phyloP scores from a whole-genome alignment of 2,329 filamentous ascomycete species.

The Elsinoe australis region DNA sequence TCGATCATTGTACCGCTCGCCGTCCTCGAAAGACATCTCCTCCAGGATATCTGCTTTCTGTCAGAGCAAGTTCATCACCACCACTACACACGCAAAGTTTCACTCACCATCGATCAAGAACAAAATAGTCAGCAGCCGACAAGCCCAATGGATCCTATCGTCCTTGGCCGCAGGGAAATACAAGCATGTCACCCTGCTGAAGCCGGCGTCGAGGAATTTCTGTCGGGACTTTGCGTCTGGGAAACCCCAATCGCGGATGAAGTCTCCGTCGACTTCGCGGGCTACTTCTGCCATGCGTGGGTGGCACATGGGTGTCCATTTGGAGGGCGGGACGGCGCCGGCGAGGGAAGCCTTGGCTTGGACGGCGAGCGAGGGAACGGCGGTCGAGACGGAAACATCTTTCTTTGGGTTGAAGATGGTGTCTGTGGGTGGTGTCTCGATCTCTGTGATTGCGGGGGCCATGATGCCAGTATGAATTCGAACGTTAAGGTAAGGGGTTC shows the following conservation, averaged over 20 bases:
- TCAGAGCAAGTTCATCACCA: not conserved
- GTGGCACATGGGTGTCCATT: not conserved
- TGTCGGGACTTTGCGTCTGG: not conserved
- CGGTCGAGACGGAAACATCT: too few relatives aligned
- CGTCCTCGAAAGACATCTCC: constrained; percentile 36
- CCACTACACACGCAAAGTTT: not conserved
- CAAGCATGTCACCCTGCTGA: constrained; percentile 7
- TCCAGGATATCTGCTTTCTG: constrained; percentile 35
- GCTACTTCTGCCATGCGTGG: constrained; percentile 1
- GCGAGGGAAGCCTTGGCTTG: too few relatives aligned
- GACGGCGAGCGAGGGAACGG: too few relatives aligned
- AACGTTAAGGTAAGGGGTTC: too few relatives aligned
- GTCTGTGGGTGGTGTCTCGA: too few relatives aligned
- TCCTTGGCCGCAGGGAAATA: constrained; percentile 32
- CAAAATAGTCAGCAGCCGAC: constrained; percentile 34
- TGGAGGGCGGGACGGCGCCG: not conserved
- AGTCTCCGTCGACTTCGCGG: constrained; percentile 3
- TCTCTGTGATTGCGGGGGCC: too few relatives aligned
- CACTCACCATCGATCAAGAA: constrained; percentile 40
- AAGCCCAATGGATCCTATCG: constrained; percentile 35
- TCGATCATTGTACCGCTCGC: constrained; percentile 32
- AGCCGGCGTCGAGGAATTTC: constrained; percentile 11
- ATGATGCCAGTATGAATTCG: too few relatives aligned
- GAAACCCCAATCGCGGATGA: constrained; percentile 4
- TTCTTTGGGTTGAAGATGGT: too few relatives aligned